Base-by-base conservation (phyloP, 768 basidiomycete genomes). In the Leccinum fibrillosum region DNA sequence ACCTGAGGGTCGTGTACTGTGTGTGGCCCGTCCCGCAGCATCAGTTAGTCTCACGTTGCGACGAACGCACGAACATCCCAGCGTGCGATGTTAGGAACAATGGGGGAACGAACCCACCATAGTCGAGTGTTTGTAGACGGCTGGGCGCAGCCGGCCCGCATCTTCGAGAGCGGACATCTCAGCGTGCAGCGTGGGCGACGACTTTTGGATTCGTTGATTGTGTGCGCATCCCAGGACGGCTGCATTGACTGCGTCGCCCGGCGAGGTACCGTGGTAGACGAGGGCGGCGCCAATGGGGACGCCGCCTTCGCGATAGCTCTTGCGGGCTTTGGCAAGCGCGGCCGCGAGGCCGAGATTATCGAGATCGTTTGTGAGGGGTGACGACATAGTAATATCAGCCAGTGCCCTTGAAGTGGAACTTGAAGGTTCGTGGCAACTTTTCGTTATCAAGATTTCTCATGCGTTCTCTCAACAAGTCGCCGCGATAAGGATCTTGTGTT, bases 281-380 rank as follows among this genome's bases (percentile, higher is more conserved):
- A 86, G 71, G 1, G 77, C 79, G 4, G 81, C 80, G 11, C 86
- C 85, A 60, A 88, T 87, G 11, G 86, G 84, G n/a, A 86, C 75
- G 0, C 86, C 85, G 1, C 84, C 82, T 58, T 86, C 79, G 0
- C 57, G 64, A 42, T 76, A 76, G 55, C 83, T 78, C 52, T 77
- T 76, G 32, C 66, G 66, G 0, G 82, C 86, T 60, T 86, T 76
- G 3, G 60, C 65, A 50, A 75, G 59, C 4, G 76, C 76, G 6
- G 65, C 67, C 25, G 67, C 58, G 26, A 76, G 60, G 35, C 75
- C 75, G 32, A 75, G 61, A 1, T 53, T 65, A 58, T 76, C 72
- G 42, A 69, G 42, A 39, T 58, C 53, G 56, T 49, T 39, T 19
- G 25, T 12, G 52, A 12, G 9, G 7, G 6, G 45, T 13, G 23